These are phyloP conservation scores for Penicillium robsamsonii DNA, from an alignment of 495 filamentous ascomycete species.

Conservation along the genomic window DNA sequence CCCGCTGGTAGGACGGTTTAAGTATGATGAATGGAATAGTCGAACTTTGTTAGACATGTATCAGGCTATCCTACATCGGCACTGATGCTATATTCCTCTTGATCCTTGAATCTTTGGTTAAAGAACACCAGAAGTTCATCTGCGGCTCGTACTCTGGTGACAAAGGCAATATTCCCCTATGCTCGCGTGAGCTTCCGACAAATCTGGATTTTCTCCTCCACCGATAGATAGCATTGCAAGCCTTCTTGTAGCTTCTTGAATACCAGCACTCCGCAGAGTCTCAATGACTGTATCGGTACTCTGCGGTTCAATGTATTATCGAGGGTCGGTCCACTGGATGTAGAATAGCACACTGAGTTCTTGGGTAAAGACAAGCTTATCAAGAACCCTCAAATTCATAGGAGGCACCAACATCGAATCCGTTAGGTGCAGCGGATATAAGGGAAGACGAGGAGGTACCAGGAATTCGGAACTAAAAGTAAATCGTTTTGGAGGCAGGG, in stretches of 20 bases:
- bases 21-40: too few species aligned
- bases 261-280: background rate
- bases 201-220: background rate
- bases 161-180: background rate
- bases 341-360: background rate
- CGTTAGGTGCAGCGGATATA: background rate
- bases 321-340: background rate
- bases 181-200: background rate
- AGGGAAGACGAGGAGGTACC: too few species aligned
- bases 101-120: too few species aligned
- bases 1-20: background rate
- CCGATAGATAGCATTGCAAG: background rate
- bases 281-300: background rate
- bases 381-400: background rate
- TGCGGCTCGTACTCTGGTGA: conserved; percentile 4
- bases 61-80: too few species aligned
- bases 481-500: too few species aligned
- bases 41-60: too few species aligned
- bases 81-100: too few species aligned
- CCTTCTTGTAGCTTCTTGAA: background rate
- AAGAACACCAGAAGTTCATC: background rate
- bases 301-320: background rate
- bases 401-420: background rate
- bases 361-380: background rate
- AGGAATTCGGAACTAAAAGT: too few species aligned